Evolutionary conservation across 371 early-diverging fungal species (phyloP).

Genomic region (Rhizomucor pusillus): DNA sequence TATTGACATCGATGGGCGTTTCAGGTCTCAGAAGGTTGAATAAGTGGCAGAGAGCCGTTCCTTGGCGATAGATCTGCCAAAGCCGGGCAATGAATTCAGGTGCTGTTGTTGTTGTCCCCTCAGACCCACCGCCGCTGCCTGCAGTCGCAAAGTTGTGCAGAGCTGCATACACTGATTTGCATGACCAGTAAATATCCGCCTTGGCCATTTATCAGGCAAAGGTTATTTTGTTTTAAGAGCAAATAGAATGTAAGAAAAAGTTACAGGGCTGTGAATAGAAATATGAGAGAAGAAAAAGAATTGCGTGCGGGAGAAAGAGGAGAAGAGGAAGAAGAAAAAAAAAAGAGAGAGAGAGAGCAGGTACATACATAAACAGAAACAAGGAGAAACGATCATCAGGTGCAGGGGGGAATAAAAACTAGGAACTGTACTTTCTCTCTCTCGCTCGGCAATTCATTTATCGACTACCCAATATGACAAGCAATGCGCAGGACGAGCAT

Average conservation of each 20-base stretch:
- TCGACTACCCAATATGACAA: too few relatives aligned
- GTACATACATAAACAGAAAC: background rate
- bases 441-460: too few relatives aligned
- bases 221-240: background rate
- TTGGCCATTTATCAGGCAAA: background rate
- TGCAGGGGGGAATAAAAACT: too few relatives aligned
- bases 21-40: conserved; percentile 72
- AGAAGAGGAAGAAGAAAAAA: conserved; percentile 5
- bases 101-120: conserved; percentile 1
- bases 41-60: conserved; percentile 80
- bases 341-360: conserved; percentile 4
- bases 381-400: too few relatives aligned
- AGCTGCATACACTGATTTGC: too few relatives aligned
- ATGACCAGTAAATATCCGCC: too few relatives aligned
- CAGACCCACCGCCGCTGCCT: conserved; percentile 7
- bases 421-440: too few relatives aligned
- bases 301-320: background rate
- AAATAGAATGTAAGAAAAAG: background rate
- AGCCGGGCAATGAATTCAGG: conserved; percentile 40
- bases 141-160: background rate
- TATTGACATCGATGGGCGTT: conserved; percentile 50
- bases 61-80: conserved; percentile 87
- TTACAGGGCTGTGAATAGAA: background rate
- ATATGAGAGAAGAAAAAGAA: conserved; percentile 2
- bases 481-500: too few relatives aligned